Evolutionary conservation across 495 filamentous ascomycete species (phyloP).

Genomic region (Penicillium taxi): DNA sequence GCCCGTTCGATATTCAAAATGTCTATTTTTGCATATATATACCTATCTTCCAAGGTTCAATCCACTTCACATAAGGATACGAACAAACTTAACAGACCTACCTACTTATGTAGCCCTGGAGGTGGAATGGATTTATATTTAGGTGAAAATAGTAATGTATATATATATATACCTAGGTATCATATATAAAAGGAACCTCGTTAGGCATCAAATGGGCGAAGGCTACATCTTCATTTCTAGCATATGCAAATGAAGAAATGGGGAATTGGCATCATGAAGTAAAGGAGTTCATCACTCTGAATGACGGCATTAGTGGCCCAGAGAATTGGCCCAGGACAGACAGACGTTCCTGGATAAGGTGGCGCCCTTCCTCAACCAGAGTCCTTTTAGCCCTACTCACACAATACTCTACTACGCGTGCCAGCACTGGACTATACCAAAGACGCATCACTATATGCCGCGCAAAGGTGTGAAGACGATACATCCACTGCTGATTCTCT

Average conservation of each 20-base stretch:
- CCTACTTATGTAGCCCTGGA: too few species aligned
- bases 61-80: too few species aligned
- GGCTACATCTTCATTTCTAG: constrained; percentile 30
- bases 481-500: constrained; percentile 33
- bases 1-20: too few species aligned
- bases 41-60: too few species aligned
- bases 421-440: constrained; percentile 31
- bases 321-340: constrained; percentile 6
- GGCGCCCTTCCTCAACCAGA: constrained; percentile 5
- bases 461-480: constrained; percentile 22
- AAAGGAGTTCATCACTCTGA: constrained; percentile 3
- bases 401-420: constrained; percentile 24
- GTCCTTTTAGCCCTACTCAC: constrained; percentile 7
- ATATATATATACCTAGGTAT: too few species aligned
- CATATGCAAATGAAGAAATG: constrained; percentile 21
- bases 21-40: too few species aligned
- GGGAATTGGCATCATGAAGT: background rate
- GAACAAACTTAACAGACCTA: too few species aligned
- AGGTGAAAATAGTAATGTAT: too few species aligned
- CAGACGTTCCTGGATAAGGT: constrained; percentile 2
- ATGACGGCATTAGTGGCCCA: constrained; percentile 6
- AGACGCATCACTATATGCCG: constrained; percentile 32
- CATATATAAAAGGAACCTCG: too few species aligned
- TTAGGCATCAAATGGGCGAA: too few species aligned
- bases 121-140: too few species aligned